phyloP scores from a whole-genome alignment of 176 grass and related monocot species.

The Cenchrus fungigraminus region DNA sequence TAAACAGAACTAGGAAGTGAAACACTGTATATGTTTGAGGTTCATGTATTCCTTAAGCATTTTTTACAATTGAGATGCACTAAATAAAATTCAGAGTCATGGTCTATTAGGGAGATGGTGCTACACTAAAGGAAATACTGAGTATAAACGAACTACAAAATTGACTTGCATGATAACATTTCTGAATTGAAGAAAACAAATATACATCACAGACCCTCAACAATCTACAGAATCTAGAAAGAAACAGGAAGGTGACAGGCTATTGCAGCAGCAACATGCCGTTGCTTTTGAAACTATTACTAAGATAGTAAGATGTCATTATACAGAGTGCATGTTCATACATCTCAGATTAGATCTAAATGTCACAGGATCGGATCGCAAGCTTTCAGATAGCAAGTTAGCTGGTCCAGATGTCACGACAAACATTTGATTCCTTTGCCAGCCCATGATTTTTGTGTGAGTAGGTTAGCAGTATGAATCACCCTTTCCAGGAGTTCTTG shows the following conservation, averaged over 20 bases:
- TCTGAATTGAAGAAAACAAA: slow-evolving; percentile 15
- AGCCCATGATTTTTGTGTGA: not conserved
- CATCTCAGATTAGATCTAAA: not conserved
- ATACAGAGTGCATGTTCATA: slow-evolving; percentile 23
- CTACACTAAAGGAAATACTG: not conserved
- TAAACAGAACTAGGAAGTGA: not conserved
- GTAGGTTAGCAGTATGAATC: not conserved
- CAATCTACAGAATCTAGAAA: not conserved
- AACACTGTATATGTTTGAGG: not conserved
- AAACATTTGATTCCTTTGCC: slow-evolving; percentile 19
- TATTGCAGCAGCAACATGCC: not conserved
- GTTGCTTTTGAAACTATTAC: not conserved
- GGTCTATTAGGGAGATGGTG: not conserved
- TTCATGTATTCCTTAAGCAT: not conserved
- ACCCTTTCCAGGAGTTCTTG: slow-evolving; percentile 6
- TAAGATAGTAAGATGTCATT: not conserved
- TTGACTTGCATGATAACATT: not conserved
- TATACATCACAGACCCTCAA: not conserved
- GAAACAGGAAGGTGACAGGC: not conserved
- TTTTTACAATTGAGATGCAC: not conserved
- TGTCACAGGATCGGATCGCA: not conserved
- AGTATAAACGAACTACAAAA: not conserved
- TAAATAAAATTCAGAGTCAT: not conserved
- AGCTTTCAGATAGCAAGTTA: slow-evolving; percentile 15
- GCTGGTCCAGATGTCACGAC: not conserved